Conservation (phyloP, 306 rosid genomes). For the Adenanthera pavonina region DNA sequence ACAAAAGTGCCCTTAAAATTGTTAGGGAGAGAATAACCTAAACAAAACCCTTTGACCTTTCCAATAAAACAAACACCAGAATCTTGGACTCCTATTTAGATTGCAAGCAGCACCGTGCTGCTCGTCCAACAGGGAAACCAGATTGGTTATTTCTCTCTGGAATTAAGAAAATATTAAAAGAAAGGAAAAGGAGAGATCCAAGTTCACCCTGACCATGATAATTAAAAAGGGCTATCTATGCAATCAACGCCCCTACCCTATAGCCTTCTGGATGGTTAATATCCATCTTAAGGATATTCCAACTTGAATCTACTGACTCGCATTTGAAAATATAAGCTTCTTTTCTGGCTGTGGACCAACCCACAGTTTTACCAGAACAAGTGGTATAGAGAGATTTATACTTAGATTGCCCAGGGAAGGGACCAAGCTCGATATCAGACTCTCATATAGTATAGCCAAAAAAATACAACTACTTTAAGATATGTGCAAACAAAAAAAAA, state of each 20-base stretch:
- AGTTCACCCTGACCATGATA: not conserved
- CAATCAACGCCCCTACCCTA: conserved; percentile 19
- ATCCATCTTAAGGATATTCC: not conserved
- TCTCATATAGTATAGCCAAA: not conserved
- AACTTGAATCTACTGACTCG: conserved; percentile 12
- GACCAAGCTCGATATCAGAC: not conserved
- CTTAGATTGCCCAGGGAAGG: not conserved
- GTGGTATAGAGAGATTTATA: not conserved
- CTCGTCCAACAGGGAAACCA: not conserved
- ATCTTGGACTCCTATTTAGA: not conserved
- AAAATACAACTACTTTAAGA: not conserved
- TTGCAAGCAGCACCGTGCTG: not conserved
- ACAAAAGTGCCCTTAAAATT: not conserved
- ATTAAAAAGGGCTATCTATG: not conserved
- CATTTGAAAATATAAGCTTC: conserved; percentile 11
- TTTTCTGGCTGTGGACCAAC: not conserved
- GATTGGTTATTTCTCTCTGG: not conserved
- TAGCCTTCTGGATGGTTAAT: not conserved
- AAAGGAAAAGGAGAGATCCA: not conserved
- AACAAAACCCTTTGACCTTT: not conserved
- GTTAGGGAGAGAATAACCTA: not conserved
- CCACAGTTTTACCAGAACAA: not conserved
- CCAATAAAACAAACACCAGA: too few relatives aligned
- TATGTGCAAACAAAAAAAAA: not conserved
- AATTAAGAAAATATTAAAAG: not conserved